Evolutionary conservation across 2,329 filamentous ascomycete genomes (phyloP), one percentile per base, ranked within the genome.

Genomic region (Xylaria sp.): DNA sequence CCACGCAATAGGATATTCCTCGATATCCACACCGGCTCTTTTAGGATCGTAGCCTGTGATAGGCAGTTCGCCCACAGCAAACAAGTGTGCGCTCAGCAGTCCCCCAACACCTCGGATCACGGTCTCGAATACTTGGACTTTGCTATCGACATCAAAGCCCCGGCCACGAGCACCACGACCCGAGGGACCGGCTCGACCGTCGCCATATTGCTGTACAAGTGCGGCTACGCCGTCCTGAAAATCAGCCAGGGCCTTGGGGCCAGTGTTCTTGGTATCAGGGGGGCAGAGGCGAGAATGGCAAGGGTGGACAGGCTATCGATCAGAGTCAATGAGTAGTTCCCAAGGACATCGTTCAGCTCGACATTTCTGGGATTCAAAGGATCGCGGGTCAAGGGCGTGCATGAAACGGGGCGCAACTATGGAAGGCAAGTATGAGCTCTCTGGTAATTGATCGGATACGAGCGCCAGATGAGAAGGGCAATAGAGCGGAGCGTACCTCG

Each of bases 41-140:
- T 66, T 76, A 3, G 92, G 87, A 2, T 85, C 73, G 74, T 97
- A 97, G 38, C 91, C 90, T 14, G 83, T 81, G 58, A 98, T 97
- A 0, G 95, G 95, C 59, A 99, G 79, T 60, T 96, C 93, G 35
- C 94, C 95, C 21, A 93, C 83, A 12, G 95, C 94, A 75, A 99
- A 99, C 43, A 97, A 80, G 78, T 99, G 95, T 2, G 94, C 93
- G 72, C 94, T 97, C 67, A 99, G 79, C 60, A 99, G 81, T 0
- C 95, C 95, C 14, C 95, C 95, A 47, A 96, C 86, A 15, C 94
- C 95, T 61, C 95, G 86, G 70, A 99, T 99, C 37, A 97, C 94
- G 0, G 94, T 98, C 80, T 99, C 95, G 73, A 99, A 99, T 40
- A 99, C 92, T 78, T 99, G 94, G 1, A 99, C 95, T 78, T 98